Percentiles rank a stretch among this genome's conserved stretches.
Conservation (phyloP, 2,329 filamentous ascomycete genomes). For the Ascochyta viciae-villosae region DNA sequence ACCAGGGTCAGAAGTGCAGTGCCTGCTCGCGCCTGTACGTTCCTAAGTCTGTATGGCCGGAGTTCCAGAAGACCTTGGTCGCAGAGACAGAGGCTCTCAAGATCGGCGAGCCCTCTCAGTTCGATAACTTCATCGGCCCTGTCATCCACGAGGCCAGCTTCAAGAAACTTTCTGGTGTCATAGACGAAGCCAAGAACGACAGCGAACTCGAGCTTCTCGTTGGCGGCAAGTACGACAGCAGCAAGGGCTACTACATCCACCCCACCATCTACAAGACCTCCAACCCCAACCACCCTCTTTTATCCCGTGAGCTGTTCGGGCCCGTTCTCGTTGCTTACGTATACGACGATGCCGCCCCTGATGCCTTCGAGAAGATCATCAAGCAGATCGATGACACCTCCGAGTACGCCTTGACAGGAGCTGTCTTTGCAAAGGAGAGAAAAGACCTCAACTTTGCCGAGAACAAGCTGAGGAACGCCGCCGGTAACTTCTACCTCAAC, state of each 20-base stretch:
- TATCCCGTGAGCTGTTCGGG: constrained; percentile 83
- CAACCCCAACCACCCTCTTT: constrained; percentile 75
- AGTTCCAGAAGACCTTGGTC: constrained; percentile 72
- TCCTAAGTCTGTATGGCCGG: constrained; percentile 74
- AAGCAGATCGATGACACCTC: constrained; percentile 72
- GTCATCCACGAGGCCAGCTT: constrained; percentile 85
- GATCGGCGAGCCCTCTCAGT: constrained; percentile 73
- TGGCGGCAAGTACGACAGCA: constrained; percentile 79
- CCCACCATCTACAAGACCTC: constrained; percentile 81
- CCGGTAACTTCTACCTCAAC: constrained; percentile 88
- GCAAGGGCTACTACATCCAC: constrained; percentile 81
- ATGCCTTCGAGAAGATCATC: constrained; percentile 67
- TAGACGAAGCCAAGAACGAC: constrained; percentile 81
- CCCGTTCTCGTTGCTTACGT: constrained; percentile 77
- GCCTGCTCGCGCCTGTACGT: constrained; percentile 83
- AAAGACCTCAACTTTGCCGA: constrained; percentile 71
- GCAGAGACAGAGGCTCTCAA: constrained; percentile 74
- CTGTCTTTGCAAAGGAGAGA: constrained; percentile 76
- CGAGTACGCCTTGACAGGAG: constrained; percentile 80
- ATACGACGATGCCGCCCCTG: constrained; percentile 71
- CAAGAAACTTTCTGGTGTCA: constrained; percentile 77
- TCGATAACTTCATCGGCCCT: constrained; percentile 83
- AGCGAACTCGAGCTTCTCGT: constrained; percentile 73
- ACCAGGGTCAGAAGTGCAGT: constrained; percentile 90
- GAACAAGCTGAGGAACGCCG: constrained; percentile 73